Evolutionary conservation across 1,139 yeast genomes (phyloP).

Genomic region (Arxiozyma heterogenica): DNA sequence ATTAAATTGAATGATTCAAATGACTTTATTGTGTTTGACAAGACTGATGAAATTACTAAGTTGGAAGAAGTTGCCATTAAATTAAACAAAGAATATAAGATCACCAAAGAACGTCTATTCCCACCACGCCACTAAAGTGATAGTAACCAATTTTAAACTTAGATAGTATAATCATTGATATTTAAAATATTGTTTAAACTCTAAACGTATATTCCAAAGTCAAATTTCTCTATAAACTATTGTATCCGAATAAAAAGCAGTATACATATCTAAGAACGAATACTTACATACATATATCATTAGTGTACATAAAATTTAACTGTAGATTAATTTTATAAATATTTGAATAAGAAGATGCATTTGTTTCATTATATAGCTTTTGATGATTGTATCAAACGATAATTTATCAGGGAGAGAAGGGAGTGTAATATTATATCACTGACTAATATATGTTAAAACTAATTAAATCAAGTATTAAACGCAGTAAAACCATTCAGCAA

Average conservation of each 20-base stretch:
- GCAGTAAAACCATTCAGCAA: no score
- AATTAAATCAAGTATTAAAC: no score
- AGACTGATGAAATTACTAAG: slow-evolving; percentile 73
- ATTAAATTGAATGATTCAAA: slow-evolving; percentile 57
- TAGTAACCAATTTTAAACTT: neutral
- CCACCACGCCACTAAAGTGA: slow-evolving; percentile 1
- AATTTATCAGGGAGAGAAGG: no score
- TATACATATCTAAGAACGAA: neutral
- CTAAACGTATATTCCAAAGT: neutral
- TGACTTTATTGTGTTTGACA: slow-evolving; percentile 50
- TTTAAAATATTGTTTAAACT: neutral
- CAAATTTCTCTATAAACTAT: neutral
- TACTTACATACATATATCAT: neutral
- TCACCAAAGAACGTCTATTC: slow-evolving; percentile 28
- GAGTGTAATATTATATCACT: no score
- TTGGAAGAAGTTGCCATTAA: slow-evolving; percentile 84
- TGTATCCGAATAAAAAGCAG: neutral
- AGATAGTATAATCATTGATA: neutral
- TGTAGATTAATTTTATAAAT: slow-evolving; percentile 2
- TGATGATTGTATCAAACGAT: no score
- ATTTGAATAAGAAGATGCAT: neutral
- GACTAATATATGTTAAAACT: no score
- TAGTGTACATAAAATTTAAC: slow-evolving; percentile 1
- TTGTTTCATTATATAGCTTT: no score
- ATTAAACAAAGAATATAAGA: slow-evolving; percentile 66